Conservation (phyloP, 2,329 filamentous ascomycete species). For the Clonostachys chloroleuca region DNA sequence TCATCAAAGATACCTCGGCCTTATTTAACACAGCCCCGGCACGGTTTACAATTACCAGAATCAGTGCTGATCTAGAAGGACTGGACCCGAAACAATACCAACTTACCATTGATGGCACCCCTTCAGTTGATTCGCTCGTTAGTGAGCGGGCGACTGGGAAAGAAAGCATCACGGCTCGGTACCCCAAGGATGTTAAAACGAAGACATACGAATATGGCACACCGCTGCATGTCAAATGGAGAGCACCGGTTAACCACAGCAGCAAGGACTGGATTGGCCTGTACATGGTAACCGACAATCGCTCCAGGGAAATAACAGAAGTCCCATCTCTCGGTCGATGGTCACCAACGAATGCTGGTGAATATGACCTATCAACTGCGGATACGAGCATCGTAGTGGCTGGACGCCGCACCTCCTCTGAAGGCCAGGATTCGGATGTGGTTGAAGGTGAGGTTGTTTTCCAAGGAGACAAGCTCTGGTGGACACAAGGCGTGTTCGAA, state of each 20-base stretch:
- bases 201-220: conserved; percentile 84
- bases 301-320: conserved; percentile 77
- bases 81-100: conserved; percentile 77
- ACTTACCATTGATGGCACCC: conserved; percentile 66
- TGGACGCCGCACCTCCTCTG: conserved; percentile 52
- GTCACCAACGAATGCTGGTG: conserved; percentile 73
- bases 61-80: conserved; percentile 76
- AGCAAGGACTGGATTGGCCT: conserved; percentile 94
- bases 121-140: conserved; percentile 41
- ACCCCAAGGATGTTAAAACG: conserved; percentile 67
- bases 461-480: conserved; percentile 90
- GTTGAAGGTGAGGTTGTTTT: conserved; percentile 83
- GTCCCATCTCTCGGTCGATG: conserved; percentile 85
- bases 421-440: conserved; percentile 51
- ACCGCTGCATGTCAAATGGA: conserved; percentile 87
- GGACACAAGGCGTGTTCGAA: conserved; percentile 94
- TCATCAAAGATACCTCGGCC: conserved; percentile 82
- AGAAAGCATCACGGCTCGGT: conserved; percentile 66
- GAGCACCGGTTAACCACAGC: conserved; percentile 79
- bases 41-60: conserved; percentile 74
- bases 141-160: conserved; percentile 64
- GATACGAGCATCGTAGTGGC: conserved; percentile 73
- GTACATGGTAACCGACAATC: conserved; percentile 94
- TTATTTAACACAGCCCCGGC: conserved; percentile 88
- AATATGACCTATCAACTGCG: conserved; percentile 70